Evolutionary conservation across 768 basidiomycete species (phyloP).

Genomic region (Trametes elegans): DNA sequence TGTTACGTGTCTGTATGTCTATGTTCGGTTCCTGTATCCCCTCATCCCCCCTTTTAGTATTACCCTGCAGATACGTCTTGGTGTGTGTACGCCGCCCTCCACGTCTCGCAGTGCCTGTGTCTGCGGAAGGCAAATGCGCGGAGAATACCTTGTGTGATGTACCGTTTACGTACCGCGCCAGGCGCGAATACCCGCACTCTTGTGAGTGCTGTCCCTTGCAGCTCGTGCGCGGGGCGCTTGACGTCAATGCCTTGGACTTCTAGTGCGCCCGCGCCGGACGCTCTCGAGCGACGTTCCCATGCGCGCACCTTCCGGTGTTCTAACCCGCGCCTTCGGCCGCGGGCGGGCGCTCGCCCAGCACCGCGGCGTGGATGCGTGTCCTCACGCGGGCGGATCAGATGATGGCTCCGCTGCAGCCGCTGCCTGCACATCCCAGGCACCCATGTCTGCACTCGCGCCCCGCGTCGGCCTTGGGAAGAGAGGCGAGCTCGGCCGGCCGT

Average conservation of each 20-base stretch:
- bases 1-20: neutral
- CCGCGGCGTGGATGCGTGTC: neutral
- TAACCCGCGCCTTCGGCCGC: neutral
- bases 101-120: conserved; percentile 3
- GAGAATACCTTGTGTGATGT: conserved; percentile 10
- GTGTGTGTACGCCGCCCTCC: neutral
- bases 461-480: too few relatives aligned
- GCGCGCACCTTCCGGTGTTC: conserved; percentile 14
- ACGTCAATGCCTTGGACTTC: conserved; percentile 10
- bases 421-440: conserved; percentile 11
- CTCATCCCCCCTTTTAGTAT: neutral
- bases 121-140: conserved; percentile 1
- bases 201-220: conserved; percentile 2
- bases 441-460: neutral
- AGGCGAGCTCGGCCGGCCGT: neutral
- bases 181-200: too few relatives aligned
- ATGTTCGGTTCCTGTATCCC: neutral
- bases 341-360: neutral
- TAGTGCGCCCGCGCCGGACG: neutral
- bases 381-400: conserved; percentile 16
- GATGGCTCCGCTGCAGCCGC: conserved; percentile 5
- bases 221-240: conserved; percentile 10
- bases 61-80: conserved; percentile 5
- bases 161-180: conserved; percentile 14
- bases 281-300: conserved; percentile 13